Conservation (phyloP, 768 basidiomycete species). For the Mycena chlorophos region DNA sequence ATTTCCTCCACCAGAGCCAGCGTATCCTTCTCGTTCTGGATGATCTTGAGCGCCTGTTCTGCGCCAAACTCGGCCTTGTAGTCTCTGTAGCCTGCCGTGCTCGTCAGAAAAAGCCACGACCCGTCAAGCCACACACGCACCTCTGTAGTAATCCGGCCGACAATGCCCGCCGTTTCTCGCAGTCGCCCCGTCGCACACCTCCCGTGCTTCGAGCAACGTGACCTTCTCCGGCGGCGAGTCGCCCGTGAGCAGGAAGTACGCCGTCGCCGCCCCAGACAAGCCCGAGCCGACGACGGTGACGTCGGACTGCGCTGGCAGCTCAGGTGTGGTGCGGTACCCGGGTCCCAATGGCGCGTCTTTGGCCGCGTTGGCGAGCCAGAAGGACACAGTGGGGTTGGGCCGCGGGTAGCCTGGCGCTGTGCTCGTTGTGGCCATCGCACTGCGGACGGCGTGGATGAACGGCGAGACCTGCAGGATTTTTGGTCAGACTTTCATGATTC, state of each 20-base stretch:
- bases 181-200: slow-evolving; percentile 31
- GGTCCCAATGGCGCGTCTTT: slow-evolving; percentile 20
- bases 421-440: no score
- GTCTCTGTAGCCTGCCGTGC: slow-evolving; percentile 17
- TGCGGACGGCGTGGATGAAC: no score
- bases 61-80: slow-evolving; percentile 23
- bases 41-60: slow-evolving; percentile 29
- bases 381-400: slow-evolving; percentile 30
- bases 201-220: slow-evolving; percentile 45
- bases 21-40: slow-evolving; percentile 26
- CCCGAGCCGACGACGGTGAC: slow-evolving; percentile 38
- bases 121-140: slow-evolving; percentile 4
- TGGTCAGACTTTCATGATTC: no score
- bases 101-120: background rate
- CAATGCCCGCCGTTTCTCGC: slow-evolving; percentile 32
- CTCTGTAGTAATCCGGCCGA: slow-evolving; percentile 25
- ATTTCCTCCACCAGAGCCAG: slow-evolving; percentile 21
- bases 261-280: slow-evolving; percentile 33
- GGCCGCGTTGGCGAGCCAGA: slow-evolving; percentile 31
- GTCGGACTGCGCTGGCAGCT: slow-evolving; percentile 23
- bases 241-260: slow-evolving; percentile 29
- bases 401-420: slow-evolving; percentile 12
- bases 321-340: slow-evolving; percentile 23
- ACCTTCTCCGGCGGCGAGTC: slow-evolving; percentile 25
- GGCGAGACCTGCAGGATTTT: no score